Evolutionary conservation across 805 yeast genomes (phyloP), one percentile per base, ranked within the genome.

Genomic region (Candida broadrunensis): DNA sequence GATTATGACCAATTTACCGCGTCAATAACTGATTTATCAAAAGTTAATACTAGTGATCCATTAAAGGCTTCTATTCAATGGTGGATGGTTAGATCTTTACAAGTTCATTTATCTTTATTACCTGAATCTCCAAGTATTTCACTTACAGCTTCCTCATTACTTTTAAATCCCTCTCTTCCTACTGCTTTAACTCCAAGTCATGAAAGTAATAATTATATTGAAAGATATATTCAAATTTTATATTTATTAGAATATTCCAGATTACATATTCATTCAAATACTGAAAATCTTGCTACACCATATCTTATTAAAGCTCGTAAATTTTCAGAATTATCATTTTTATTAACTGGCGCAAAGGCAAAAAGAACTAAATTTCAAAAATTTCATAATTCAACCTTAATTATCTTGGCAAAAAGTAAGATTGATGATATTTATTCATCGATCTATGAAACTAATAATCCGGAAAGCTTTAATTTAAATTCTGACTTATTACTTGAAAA

Each of bases 311-410:
- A 73, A 45, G 87, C 82, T 2, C 75, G 78, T 33, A 72, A 75
- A 12, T 55, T 83, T 9, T 79, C 89, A 0, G 75, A 78, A 1
- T 71, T 88, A 35, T 66, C 76, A 37, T 76, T 83, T 48, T 76
- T 83, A 0, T 64, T 91, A 35, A 85, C 97, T 1, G 98, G 98
- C 49, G 86, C 93, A 41, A 81, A 81, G 50, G 97, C 96, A 8
- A 84, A 81, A 56, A 73, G 93, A 55, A 91, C 98, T 3, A 86
- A 86, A 59, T 87, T 70, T 58, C 98, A 91, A 63, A 73, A 73
- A 36, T 73, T 70, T 25, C 78, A 82, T n/a, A 77, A 83, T 19
- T 77, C 96, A 0, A 80, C 88, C 30, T 73, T 91, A 44, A 75
- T 90, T 13, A 77, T 88, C 19, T 63, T 91, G 16, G 98, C 98